A percentile compares a stretch with the other conserved stretches of the same genome.
These are phyloP conservation scores for Arabidopsis lyrata DNA, from an alignment of 441 rosid genomes.

Conservation along the genomic window DNA sequence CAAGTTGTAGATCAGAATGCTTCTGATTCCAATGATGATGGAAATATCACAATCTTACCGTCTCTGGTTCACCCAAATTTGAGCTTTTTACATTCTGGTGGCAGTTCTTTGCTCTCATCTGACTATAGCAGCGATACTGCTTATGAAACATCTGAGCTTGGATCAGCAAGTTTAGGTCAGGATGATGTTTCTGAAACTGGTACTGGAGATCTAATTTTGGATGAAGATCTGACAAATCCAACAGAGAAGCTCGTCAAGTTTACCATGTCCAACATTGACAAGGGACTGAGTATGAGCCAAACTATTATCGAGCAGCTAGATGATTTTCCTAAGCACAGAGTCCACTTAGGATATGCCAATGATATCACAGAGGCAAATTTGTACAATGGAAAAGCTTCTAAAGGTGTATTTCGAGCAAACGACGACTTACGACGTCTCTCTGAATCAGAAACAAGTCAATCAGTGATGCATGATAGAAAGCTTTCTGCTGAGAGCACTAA, in stretches of 20 bases:
- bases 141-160: slow-evolving; percentile 87
- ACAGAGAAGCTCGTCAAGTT: slow-evolving; percentile 70
- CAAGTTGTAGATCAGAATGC: slow-evolving; percentile 62
- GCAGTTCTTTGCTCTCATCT: slow-evolving; percentile 73
- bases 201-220: slow-evolving; percentile 58
- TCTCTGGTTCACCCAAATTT: slow-evolving; percentile 51
- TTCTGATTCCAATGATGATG: slow-evolving; percentile 56
- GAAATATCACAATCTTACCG: slow-evolving; percentile 51
- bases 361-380: slow-evolving; percentile 48
- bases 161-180: slow-evolving; percentile 71
- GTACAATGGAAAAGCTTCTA: slow-evolving; percentile 56
- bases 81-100: slow-evolving; percentile 58
- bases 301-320: slow-evolving; percentile 81
- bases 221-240: slow-evolving; percentile 67
- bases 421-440: slow-evolving; percentile 62
- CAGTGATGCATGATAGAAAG: slow-evolving; percentile 62
- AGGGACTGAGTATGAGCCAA: slow-evolving; percentile 80
- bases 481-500: slow-evolving; percentile 77
- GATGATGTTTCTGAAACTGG: slow-evolving; percentile 68
- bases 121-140: slow-evolving; percentile 94
- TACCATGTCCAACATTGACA: slow-evolving; percentile 78
- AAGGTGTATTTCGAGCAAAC: slow-evolving; percentile 46
- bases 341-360: slow-evolving; percentile 52
- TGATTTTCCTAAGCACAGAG: slow-evolving; percentile 68
- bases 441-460: slow-evolving; percentile 58